Evolutionary conservation across 208 protist genomes (phyloP), one percentile per base, ranked within the genome.

Genomic region (Trypanosoma melophagium): DNA sequence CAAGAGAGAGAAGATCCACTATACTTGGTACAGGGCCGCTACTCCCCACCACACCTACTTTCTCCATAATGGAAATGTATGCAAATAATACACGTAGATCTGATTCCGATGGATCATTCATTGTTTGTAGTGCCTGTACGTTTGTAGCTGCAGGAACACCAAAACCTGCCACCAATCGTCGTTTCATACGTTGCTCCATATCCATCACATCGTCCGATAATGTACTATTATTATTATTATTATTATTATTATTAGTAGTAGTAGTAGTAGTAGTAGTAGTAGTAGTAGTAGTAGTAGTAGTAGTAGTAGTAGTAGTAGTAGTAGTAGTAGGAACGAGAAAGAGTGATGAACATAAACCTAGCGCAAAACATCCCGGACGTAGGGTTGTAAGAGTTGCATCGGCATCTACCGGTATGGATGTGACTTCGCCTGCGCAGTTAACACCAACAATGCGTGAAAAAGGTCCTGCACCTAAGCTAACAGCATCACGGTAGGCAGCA

Each of bases 401-500:
- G 47, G 72, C 65, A 40, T 90, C 79, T 19, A 88, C 75, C 21
- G 84, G 83, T 51, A 90, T 79, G 3, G 68, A 71, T 24, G 73
- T 70, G 8, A 95, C 50, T 70, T 92, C 83, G 3, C 89, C 89
- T 7, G 78, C 74, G 12, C 60, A 42, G 62, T 83, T 91, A 67
- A 95, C 83, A 54, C 78, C 86, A 16, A 90, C 81, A 35, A 92
- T 70, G 41, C 59, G 82, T 9, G 86, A 84, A 25, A 82, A 79
- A 49, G 74, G 65, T 54, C 85, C 85, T 3, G 70, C 60, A 5
- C 87, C 87, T 13, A 79, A 57, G 22, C 21, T 25, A 44, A 74
- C 51, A 52, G n/a, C 14, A 24, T 40, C 57, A 7, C 24, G 24
- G 28, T n/a, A 0, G 2, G 47, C 8, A 55, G 13, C 24, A 45